Evolutionary conservation across 257 asterid genomes (phyloP).

Genomic region (Nyctanthes arbortristis): DNA sequence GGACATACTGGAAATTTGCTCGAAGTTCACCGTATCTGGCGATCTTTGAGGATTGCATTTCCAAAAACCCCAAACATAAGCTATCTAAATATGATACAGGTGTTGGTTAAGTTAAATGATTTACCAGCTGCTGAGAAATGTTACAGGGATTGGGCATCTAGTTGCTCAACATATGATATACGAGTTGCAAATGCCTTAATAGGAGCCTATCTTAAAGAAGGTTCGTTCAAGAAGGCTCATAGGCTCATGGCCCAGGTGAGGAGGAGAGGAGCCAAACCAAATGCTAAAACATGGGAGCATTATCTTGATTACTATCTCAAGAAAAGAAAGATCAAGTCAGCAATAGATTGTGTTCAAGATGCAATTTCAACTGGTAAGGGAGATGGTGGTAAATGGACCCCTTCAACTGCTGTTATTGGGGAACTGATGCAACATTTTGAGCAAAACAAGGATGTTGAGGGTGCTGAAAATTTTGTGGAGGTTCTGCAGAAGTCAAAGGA

Average conservation of each 20-base stretch:
- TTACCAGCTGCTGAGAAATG: constrained; percentile 95
- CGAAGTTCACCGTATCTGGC: constrained; percentile 91
- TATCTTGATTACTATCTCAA: constrained; percentile 65
- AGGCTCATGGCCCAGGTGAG: constrained; percentile 54
- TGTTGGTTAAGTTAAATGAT: constrained; percentile 75
- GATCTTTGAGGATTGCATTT: constrained; percentile 84
- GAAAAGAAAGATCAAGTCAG: constrained; percentile 55
- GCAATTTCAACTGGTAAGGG: constrained; percentile 68
- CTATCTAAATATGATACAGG: constrained; percentile 89
- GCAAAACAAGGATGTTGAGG: constrained; percentile 63
- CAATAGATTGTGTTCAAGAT: constrained; percentile 51
- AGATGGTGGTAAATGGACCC: constrained; percentile 68
- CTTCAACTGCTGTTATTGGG: constrained; percentile 41
- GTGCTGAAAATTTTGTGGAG: constrained; percentile 66
- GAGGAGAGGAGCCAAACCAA: constrained; percentile 68
- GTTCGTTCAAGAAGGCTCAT: constrained; percentile 59
- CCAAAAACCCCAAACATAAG: constrained; percentile 75
- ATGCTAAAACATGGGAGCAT: constrained; percentile 89
- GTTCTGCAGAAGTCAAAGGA: constrained; percentile 57
- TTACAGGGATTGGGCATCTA: constrained; percentile 76
- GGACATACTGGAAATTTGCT: constrained; percentile 78
- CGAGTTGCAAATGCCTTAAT: constrained; percentile 78
- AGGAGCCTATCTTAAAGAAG: constrained; percentile 68
- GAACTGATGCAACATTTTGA: constrained; percentile 65
- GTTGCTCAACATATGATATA: constrained; percentile 58